phyloP scores from a whole-genome alignment of 257 asterid species.

The Coffea canephora region DNA sequence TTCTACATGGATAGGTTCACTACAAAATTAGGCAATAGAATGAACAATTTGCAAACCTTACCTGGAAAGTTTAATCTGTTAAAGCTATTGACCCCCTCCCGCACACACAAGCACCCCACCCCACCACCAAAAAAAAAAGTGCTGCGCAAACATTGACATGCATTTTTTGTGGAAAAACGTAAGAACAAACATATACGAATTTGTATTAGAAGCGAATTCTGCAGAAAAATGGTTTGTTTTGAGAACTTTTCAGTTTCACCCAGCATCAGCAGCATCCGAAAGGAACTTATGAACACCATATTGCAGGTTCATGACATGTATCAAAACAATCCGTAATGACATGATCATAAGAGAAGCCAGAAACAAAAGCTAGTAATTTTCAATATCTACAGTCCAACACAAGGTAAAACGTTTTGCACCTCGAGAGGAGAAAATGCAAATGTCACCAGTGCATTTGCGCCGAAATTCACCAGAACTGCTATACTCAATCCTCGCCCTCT shows the following conservation, averaged over 20 bases:
- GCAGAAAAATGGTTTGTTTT: background rate
- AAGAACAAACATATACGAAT: background rate
- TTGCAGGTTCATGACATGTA: background rate
- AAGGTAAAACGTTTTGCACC: slow-evolving; percentile 33
- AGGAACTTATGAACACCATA: background rate
- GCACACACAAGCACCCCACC: too few species aligned
- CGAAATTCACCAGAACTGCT: slow-evolving; percentile 85
- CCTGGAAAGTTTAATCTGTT: background rate
- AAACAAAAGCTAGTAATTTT: background rate
- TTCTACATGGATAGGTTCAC: too few species aligned
- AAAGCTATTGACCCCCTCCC: too few species aligned
- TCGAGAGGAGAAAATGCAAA: slow-evolving; percentile 90
- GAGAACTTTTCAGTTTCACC: background rate
- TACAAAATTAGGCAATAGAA: background rate
- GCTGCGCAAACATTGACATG: background rate
- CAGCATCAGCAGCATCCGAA: background rate
- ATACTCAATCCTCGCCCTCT: slow-evolving; percentile 91
- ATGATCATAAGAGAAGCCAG: background rate
- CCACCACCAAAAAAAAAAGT: background rate
- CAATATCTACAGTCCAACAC: background rate
- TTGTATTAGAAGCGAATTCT: background rate
- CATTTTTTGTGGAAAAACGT: background rate
- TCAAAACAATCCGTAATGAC: background rate
- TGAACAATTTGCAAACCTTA: background rate
- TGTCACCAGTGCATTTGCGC: slow-evolving; percentile 83